phyloP scores from a whole-genome alignment of 805 yeast genomes.

The Cyberlindnera petersonii region DNA sequence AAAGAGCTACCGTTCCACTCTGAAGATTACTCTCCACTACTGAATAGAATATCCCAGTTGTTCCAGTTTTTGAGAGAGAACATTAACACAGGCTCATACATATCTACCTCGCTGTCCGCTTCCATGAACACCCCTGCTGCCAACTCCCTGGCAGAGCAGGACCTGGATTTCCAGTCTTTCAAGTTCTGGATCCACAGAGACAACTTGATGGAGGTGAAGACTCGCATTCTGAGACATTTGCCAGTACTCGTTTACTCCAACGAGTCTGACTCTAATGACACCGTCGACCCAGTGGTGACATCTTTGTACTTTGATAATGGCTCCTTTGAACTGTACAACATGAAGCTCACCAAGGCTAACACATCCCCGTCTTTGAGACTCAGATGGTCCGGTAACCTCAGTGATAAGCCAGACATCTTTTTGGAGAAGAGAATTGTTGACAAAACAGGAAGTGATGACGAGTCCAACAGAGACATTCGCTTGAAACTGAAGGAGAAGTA shows the following conservation, averaged over 20 bases:
- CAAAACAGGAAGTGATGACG: slow-evolving; percentile 40
- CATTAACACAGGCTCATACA: slow-evolving; percentile 34
- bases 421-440: slow-evolving; percentile 78
- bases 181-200: slow-evolving; percentile 98
- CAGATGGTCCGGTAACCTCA: slow-evolving; percentile 85
- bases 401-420: slow-evolving; percentile 70
- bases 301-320: slow-evolving; percentile 85
- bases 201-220: slow-evolving; percentile 93
- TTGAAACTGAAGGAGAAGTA: slow-evolving; percentile 76
- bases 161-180: slow-evolving; percentile 52
- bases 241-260: slow-evolving; percentile 78
- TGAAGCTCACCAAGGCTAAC: slow-evolving; percentile 67
- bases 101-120: slow-evolving; percentile 25
- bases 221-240: slow-evolving; percentile 87
- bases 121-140: slow-evolving; percentile 11
- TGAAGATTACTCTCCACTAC: slow-evolving; percentile 90
- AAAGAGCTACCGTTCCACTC: slow-evolving; percentile 86
- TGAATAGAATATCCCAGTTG: slow-evolving; percentile 75
- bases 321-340: slow-evolving; percentile 79
- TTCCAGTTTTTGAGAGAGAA: slow-evolving; percentile 82
- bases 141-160: slow-evolving; percentile 19
- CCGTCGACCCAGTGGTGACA: slow-evolving; percentile 77
- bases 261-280: slow-evolving; percentile 41
- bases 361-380: slow-evolving; percentile 75
- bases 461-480: slow-evolving; percentile 60